Conservation (phyloP, 441 rosid genomes). For the Erodium texanum region DNA sequence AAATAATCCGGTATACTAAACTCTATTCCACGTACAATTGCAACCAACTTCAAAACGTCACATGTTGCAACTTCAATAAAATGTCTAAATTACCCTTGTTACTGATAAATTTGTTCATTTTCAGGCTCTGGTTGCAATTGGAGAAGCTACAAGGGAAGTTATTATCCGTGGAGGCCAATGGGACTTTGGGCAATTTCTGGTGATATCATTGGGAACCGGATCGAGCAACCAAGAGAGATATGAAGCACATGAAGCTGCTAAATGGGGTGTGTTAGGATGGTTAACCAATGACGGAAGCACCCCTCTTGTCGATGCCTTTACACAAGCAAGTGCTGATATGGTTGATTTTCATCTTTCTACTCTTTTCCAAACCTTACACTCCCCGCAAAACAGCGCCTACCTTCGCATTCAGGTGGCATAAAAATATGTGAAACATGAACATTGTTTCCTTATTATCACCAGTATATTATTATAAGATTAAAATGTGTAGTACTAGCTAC, state of each 20-base stretch:
- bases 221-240: constrained; percentile 25
- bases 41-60: no score
- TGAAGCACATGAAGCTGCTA: constrained; percentile 27
- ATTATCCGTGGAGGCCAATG: background rate
- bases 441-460: no score
- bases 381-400: background rate
- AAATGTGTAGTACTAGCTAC: background rate
- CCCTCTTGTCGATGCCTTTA: constrained; percentile 36
- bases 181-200: constrained; percentile 30
- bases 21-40: background rate
- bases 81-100: no score
- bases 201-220: constrained; percentile 40
- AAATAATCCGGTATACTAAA: constrained; percentile 20
- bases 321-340: constrained; percentile 44
- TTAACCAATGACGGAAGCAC: constrained; percentile 20
- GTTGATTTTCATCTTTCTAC: constrained; percentile 48
- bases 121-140: constrained; percentile 34
- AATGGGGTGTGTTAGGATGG: constrained; percentile 40
- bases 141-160: constrained; percentile 32
- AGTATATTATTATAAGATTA: no score
- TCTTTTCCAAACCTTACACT: constrained; percentile 27
- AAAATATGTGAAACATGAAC: no score
- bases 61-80: no score
- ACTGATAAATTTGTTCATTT: no score
- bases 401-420: background rate